Evolutionary conservation across 768 basidiomycete genomes (phyloP).

Genomic region (Mycena capillaripes): DNA sequence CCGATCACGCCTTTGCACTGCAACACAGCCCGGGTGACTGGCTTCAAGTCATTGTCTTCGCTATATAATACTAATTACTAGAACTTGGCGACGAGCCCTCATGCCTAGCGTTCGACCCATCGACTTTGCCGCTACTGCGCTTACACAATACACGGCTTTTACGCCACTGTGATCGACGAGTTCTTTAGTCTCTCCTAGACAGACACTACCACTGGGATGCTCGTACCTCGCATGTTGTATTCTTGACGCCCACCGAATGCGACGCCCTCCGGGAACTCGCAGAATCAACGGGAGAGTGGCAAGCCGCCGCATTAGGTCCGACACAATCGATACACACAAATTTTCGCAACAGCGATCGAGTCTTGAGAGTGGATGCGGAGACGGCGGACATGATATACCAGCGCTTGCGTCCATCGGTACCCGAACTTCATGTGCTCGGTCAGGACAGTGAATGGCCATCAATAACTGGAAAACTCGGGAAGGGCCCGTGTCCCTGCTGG

Average conservation of each 20-base stretch:
- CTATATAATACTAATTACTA: too few species aligned
- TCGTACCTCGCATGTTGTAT: too few species aligned
- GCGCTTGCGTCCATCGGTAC: conserved; percentile 52
- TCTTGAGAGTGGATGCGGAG: conserved; percentile 52
- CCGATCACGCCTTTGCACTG: too few species aligned
- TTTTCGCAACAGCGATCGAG: conserved; percentile 57
- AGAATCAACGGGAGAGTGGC: conserved; percentile 51
- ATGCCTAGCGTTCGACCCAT: conserved; percentile 38
- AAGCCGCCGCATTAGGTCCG: conserved; percentile 48
- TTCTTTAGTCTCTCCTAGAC: conserved; percentile 56
- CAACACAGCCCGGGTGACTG: too few species aligned
- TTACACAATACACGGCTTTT: conserved; percentile 52
- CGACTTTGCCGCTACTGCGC: conserved; percentile 55
- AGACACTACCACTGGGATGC: too few species aligned
- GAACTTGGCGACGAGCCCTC: too few species aligned
- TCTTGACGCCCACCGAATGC: too few species aligned
- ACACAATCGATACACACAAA: conserved; percentile 50
- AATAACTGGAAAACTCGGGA: conserved; percentile 42
- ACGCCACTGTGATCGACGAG: conserved; percentile 59
- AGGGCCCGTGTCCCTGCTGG: conserved; percentile 47
- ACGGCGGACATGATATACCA: conserved; percentile 52
- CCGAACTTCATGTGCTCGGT: conserved; percentile 51
- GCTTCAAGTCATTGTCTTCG: too few species aligned
- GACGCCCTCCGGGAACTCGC: conserved; percentile 53
- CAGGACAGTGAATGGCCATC: conserved; percentile 50